Evolutionary conservation across 805 yeast genomes (phyloP), one percentile per base, ranked within the genome.

Genomic region (Cyberlindnera mrakii): DNA sequence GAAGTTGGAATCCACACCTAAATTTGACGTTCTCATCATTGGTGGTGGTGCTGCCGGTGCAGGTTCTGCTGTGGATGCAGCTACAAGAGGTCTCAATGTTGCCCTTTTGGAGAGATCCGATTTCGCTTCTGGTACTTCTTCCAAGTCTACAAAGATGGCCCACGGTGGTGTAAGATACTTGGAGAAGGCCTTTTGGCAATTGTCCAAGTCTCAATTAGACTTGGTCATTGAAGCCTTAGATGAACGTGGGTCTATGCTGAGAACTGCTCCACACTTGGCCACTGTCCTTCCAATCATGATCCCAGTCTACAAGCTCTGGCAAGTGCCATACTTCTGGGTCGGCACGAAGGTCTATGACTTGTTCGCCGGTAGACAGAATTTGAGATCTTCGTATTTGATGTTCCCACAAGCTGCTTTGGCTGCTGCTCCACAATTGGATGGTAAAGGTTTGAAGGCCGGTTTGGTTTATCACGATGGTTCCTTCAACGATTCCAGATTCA

Each of bases 1-100:
- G 5, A 72, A 71, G 46, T 60, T 82, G 45, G 68, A 72, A 60
- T 53, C 73, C 45, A 57, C 69, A 37, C 64, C 75, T 41, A 74
- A 82, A 59, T 81, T 76, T 57, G 97, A 91, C 61, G 75, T 90
- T n/a, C 66, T 90, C 50, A 73, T 90, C 53, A 80, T 91, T 53
- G 98, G 98, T 48, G 97, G 96, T 53, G 98, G 98, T 61, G 97
- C 97, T 33, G 82, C 93, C 14, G 98, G 98, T 49, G 71, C 96
- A 5, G 98, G 97, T 47, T 78, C 87, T 38, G 97, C 96, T 1
- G 70, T 90, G 35, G 98, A 90, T 66, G 96, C 96, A 31, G 77
- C 83, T 25, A 77, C 95, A 35, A 76, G 98, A 64, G 97, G 97
- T 38, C 76, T 89, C 53, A 85, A 87, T 58, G 96, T 88, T 35